These are phyloP conservation scores for Rhodotorula sp. DNA, from an alignment of 1,284 basidiomycete species.

Conservation along the genomic window DNA sequence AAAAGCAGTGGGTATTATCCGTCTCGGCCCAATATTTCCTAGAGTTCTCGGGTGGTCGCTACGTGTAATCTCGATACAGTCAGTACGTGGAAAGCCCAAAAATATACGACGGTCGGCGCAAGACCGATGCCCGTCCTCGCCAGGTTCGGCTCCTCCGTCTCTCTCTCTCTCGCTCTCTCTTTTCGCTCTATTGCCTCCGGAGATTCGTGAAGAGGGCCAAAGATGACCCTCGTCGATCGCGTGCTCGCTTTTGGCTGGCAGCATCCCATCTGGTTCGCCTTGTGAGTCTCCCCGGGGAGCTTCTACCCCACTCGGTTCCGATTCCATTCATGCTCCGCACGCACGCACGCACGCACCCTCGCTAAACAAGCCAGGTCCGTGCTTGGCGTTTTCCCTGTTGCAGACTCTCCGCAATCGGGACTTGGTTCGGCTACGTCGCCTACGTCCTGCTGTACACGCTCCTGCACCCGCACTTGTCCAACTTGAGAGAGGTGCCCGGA, in stretches of 20 bases:
- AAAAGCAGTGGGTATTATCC: neutral
- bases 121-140: too few species aligned
- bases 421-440: neutral
- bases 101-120: too few species aligned
- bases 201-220: neutral
- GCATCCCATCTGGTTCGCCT: neutral
- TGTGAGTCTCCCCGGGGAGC: neutral
- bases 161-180: neutral
- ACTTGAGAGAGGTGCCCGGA: slow-evolving; percentile 51
- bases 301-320: neutral
- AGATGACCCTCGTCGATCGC: neutral
- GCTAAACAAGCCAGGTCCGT: neutral
- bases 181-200: neutral
- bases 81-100: too few species aligned
- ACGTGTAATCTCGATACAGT: neutral
- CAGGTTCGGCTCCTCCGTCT: neutral
- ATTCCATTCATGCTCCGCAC: neutral
- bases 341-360: neutral
- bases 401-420: neutral
- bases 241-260: neutral
- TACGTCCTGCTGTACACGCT: slow-evolving; percentile 12
- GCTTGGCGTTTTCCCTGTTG: neutral
- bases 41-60: neutral
- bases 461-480: slow-evolving; percentile 43
- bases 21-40: neutral